Base-by-base conservation (phyloP, 441 rosid genomes). In the Gossypium lobatum region DNA sequence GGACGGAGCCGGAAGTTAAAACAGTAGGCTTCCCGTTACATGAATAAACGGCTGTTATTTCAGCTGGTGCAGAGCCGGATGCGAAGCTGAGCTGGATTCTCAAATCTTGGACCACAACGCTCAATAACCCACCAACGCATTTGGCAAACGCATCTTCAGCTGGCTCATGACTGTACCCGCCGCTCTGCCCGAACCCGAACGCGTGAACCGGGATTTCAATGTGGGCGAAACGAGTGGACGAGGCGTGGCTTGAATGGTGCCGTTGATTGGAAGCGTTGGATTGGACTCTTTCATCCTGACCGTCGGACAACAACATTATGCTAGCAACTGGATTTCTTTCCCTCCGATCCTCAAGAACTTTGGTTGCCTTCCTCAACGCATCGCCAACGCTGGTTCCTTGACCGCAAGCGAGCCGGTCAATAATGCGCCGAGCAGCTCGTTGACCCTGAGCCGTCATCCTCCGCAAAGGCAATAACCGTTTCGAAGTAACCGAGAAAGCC, bases 381-480 rank as follows among this genome's bases (percentile, higher is more conserved):
- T 87, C 88, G 6, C 78, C 77, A 18, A 71, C 78, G 28, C 84
- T 75, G 0, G 78, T 80, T 26, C 85, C 91, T 50, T 83, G 87
- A 57, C 87, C 71, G 58, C 87, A 85, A 1, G 72, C 74, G 3
- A 89, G 87, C 25, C 84, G 80, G 69, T 89, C 93, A 16, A 84
- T 52, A 1, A 89, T 85, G 9, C 76, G 77, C 71, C 82, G 64
- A 1, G 89, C 89, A 0, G 84, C 75, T 20, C 80, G 81, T 78
- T 89, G 88, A 21, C 93, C 91, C 7, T 83, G 82, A 4, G 76
- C 84, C n/a, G 91, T 87, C 93, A 89, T 89, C 76, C 91, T 81
- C 65, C 82, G 81, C 71, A 89, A 64, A 0, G 91, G 83, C 59
- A 87, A 79, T 61, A 85, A 75, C 72, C 93, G 81, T 79, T 82